These are phyloP conservation scores for Pseudonitzschia multiseries DNA, from an alignment of 108 stramenopile genomes.

Conservation along the genomic window DNA sequence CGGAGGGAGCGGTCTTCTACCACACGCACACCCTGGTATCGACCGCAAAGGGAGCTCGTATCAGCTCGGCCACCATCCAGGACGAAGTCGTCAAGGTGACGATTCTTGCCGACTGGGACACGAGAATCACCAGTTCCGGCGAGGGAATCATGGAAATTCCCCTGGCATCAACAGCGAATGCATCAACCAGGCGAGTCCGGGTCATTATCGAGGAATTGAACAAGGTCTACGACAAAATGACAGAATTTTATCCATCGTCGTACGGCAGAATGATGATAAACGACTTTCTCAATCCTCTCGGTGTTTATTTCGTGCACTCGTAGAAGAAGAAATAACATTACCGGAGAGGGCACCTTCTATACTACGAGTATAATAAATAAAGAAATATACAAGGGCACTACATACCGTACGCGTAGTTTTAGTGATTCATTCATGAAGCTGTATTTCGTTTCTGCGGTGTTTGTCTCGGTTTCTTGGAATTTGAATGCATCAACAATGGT, in stretches of 20 bases:
- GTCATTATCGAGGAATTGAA: conserved; percentile 61
- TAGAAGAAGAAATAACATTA: background rate
- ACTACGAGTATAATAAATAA: too few species aligned
- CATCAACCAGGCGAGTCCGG: conserved; percentile 38
- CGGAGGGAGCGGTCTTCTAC: conserved; percentile 46
- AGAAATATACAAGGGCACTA: too few species aligned
- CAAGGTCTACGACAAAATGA: conserved; percentile 49
- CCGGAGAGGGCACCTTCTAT: background rate
- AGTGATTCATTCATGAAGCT: too few species aligned
- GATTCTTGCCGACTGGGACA: conserved; percentile 50
- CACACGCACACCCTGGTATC: conserved; percentile 35
- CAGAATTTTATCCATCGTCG: conserved; percentile 47
- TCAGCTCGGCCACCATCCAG: conserved; percentile 53
- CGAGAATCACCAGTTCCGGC: conserved; percentile 19
- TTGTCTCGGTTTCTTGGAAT: too few species aligned
- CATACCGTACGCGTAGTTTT: too few species aligned
- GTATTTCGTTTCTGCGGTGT: too few species aligned
- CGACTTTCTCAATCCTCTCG: conserved; percentile 62
- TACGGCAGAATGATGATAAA: conserved; percentile 49
- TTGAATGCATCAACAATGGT: too few species aligned
- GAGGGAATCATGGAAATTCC: conserved; percentile 39
- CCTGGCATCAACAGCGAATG: conserved; percentile 15
- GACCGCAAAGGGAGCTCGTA: conserved; percentile 16
- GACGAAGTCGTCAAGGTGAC: conserved; percentile 50
- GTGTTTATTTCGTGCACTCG: conserved; percentile 39